These are phyloP conservation scores for Fusarium xyrophilum DNA, from an alignment of 2,329 filamentous ascomycete species.

Conservation along the genomic window DNA sequence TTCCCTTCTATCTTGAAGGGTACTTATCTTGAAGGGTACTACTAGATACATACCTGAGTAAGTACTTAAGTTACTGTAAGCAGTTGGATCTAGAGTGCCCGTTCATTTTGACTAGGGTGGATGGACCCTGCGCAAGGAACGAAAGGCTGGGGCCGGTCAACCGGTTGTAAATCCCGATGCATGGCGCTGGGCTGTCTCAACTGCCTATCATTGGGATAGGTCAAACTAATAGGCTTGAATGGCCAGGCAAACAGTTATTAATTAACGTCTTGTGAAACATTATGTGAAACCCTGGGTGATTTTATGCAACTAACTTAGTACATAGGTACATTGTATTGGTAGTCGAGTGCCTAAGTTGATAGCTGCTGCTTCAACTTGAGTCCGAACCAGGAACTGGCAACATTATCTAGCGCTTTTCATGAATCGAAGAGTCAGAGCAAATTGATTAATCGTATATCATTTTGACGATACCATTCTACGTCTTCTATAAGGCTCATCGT, in stretches of 20 bases:
- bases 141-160: constrained; percentile 19
- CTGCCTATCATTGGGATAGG: constrained; percentile 1
- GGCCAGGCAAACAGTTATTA: background rate
- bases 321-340: background rate
- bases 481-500: background rate
- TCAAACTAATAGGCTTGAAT: background rate
- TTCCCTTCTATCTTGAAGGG: background rate
- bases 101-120: constrained; percentile 21
- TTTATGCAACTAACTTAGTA: constrained; percentile 4
- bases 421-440: background rate
- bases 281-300: background rate
- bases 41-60: background rate
- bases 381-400: background rate
- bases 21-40: background rate
- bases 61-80: constrained; percentile 8
- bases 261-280: constrained; percentile 11
- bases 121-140: constrained; percentile 24
- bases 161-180: constrained; percentile 26
- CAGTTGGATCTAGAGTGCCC: constrained; percentile 1
- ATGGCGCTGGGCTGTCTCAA: constrained; percentile 17
- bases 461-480: background rate
- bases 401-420: background rate
- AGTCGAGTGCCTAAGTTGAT: background rate
- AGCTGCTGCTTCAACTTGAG: background rate
- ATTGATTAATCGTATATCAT: background rate